These are phyloP conservation scores for Nicotiana benthamiana DNA, from an alignment of 257 asterid genomes.

Conservation along the genomic window DNA sequence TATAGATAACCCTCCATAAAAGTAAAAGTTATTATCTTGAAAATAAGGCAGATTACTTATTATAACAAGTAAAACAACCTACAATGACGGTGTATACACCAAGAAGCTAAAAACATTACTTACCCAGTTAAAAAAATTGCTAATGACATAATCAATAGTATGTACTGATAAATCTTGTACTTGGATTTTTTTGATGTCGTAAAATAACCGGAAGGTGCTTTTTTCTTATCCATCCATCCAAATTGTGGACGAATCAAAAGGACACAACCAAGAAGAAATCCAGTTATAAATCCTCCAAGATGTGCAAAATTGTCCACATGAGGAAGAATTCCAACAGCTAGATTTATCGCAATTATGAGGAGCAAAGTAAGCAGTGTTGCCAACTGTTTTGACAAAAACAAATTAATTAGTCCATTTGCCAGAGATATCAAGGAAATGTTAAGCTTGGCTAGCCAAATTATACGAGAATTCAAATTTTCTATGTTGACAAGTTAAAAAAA, in stretches of 20 bases:
- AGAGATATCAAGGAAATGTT: not conserved
- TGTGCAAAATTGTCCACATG: conserved; percentile 98
- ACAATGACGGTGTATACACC: not conserved
- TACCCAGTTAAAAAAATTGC: conserved; percentile 42
- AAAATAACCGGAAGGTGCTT: conserved; percentile 27
- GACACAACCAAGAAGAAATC: conserved; percentile 70
- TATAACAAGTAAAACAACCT: not conserved
- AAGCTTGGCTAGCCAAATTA: not conserved
- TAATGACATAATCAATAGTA: conserved; percentile 33
- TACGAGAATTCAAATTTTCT: too few relatives aligned
- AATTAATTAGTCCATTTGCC: not conserved
- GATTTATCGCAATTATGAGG: conserved; percentile 54
- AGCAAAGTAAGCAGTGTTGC: conserved; percentile 55
- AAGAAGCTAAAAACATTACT: not conserved
- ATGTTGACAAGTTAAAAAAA: not conserved
- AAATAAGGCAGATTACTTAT: not conserved
- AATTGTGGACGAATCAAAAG: conserved; percentile 84
- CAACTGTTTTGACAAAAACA: conserved; percentile 26
- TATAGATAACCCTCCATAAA: not conserved
- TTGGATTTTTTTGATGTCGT: conserved; percentile 37
- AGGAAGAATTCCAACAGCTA: conserved; percentile 91
- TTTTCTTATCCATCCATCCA: conserved; percentile 42
- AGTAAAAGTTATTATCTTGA: not conserved
- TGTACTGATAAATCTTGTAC: conserved; percentile 62
- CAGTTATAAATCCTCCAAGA: conserved; percentile 75